Conservation (phyloP, 208 protist genomes). For the Leptomonas pyrrhocoris region DNA sequence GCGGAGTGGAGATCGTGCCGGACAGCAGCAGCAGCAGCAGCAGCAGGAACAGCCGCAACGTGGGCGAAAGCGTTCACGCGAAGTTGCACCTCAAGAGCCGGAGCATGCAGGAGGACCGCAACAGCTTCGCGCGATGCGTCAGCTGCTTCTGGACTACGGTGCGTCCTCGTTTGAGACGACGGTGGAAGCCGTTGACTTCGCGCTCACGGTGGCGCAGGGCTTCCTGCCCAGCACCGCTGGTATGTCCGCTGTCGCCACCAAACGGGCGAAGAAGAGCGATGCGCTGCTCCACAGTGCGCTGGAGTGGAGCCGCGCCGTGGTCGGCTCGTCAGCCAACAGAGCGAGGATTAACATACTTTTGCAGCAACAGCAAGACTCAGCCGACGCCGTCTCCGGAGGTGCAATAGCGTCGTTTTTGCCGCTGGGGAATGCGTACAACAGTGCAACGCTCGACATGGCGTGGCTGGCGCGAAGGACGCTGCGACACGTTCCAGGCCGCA, state of each 20-base stretch:
- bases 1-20: background rate
- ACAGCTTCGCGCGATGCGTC: slow-evolving; percentile 24
- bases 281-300: slow-evolving; percentile 29
- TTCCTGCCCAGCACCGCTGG: slow-evolving; percentile 42
- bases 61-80: slow-evolving; percentile 5
- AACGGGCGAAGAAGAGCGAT: slow-evolving; percentile 10
- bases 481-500: slow-evolving; percentile 46
- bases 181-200: slow-evolving; percentile 59
- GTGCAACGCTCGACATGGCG: slow-evolving; percentile 61
- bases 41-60: slow-evolving; percentile 7
- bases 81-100: background rate
- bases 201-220: slow-evolving; percentile 54
- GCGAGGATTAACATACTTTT: slow-evolving; percentile 29
- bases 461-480: slow-evolving; percentile 59
- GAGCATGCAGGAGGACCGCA: slow-evolving; percentile 2
- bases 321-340: slow-evolving; percentile 30
- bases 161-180: slow-evolving; percentile 60
- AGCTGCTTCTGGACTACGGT: slow-evolving; percentile 41
- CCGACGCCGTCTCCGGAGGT: slow-evolving; percentile 7
- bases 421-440: slow-evolving; percentile 52
- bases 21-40: slow-evolving; percentile 1
- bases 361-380: slow-evolving; percentile 26
- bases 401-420: background rate
- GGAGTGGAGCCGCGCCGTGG: slow-evolving; percentile 33
- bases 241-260: slow-evolving; percentile 3